Conservation (phyloP, 2,329 filamentous ascomycete species). For the Fusarium drepaniforme region DNA sequence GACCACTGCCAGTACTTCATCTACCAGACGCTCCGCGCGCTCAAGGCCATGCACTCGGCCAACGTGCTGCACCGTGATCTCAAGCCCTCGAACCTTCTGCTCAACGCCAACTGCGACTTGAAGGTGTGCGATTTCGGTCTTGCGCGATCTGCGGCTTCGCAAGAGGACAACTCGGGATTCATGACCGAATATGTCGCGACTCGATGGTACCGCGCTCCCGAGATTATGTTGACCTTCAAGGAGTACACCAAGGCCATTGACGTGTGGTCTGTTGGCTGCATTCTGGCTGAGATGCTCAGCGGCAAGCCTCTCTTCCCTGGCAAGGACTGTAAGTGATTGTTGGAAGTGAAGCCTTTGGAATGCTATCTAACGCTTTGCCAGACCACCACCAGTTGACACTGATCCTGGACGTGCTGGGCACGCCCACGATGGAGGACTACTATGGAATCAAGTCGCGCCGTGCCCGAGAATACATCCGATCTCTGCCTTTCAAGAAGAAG, state of each 20-base stretch:
- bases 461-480: constrained; percentile 97
- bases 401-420: constrained; percentile 96
- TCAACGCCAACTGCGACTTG: constrained; percentile 98
- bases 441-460: constrained; percentile 99
- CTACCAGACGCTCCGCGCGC: constrained; percentile 96
- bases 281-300: constrained; percentile 98
- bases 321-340: constrained; percentile 85
- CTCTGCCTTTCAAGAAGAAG: constrained; percentile 99
- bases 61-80: constrained; percentile 98
- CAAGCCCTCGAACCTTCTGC: constrained; percentile 95
- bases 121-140: constrained; percentile 99
- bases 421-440: constrained; percentile 99
- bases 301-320: constrained; percentile 98
- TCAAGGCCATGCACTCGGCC: constrained; percentile 99
- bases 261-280: constrained; percentile 98
- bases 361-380: constrained; percentile 52
- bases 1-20: constrained; percentile 99
- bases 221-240: constrained; percentile 99
- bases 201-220: constrained; percentile 97
- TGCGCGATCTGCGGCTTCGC: constrained; percentile 93
- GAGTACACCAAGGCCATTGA: constrained; percentile 99
- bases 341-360: background rate
- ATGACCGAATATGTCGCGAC: constrained; percentile 99
- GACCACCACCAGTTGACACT: constrained; percentile 98
- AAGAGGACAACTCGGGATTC: constrained; percentile 99